Evolutionary conservation across 2,329 filamentous ascomycete species (phyloP).

Genomic region (Celoporthe dispersa): DNA sequence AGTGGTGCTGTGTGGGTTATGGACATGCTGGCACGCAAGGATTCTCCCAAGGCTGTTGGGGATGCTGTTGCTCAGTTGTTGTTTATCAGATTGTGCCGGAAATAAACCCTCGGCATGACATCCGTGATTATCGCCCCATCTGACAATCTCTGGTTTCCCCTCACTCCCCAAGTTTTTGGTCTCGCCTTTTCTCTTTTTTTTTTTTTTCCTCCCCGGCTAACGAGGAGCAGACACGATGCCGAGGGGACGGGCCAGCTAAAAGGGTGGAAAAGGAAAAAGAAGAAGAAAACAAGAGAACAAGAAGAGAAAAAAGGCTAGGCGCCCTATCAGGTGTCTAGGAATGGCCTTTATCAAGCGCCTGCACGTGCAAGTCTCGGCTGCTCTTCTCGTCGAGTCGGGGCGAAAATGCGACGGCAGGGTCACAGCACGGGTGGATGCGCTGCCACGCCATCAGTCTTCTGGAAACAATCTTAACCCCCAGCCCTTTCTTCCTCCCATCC

Average conservation of each 20-base stretch:
- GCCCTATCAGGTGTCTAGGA: neutral
- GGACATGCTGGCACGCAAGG: neutral
- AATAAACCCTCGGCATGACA: neutral
- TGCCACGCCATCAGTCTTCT: slow-evolving; percentile 4
- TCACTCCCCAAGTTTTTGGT: neutral
- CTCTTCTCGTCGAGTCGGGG: neutral
- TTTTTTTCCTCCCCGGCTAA: too few relatives aligned
- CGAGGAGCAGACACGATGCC: neutral
- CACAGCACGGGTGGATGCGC: neutral
- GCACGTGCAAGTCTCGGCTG: neutral
- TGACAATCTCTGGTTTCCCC: slow-evolving; percentile 2
- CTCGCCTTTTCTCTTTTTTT: neutral
- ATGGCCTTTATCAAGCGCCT: neutral
- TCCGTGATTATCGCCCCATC: slow-evolving; percentile 14
- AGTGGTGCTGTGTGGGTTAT: neutral
- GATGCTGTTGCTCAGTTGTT: neutral
- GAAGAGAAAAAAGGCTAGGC: neutral
- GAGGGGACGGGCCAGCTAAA: neutral
- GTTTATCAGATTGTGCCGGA: slow-evolving; percentile 3
- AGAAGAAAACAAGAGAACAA: too few relatives aligned
- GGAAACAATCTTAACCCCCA: neutral
- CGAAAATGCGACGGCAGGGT: neutral
- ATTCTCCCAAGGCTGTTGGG: neutral
- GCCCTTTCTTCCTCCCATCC: neutral
- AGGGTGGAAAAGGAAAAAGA: neutral